Percentiles rank a stretch among this genome's conserved stretches.
phyloP scores from a whole-genome alignment of 257 asterid species.

The Solanum peruvianum region DNA sequence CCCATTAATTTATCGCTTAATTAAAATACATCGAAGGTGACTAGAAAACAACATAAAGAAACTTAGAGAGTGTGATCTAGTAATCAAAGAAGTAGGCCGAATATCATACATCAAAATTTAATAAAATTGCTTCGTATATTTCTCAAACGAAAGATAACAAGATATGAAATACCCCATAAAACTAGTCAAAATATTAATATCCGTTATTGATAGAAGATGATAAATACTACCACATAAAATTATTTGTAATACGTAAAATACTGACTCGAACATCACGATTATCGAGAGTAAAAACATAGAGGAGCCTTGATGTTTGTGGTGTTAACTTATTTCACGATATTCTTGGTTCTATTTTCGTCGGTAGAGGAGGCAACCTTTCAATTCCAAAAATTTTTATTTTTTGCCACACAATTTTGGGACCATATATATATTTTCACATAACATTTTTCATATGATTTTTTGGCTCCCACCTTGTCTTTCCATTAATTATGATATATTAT shows the following conservation, averaged over 20 bases:
- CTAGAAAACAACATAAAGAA: neutral
- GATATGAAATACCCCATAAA: neutral
- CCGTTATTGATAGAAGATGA: rapidly evolving
- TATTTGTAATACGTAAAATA: neutral
- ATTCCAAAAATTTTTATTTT: neutral
- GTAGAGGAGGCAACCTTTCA: neutral
- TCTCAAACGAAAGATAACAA: rapidly evolving
- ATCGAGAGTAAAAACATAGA: neutral
- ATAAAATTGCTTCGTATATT: neutral
- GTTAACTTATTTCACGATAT: neutral
- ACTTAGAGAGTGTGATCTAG: neutral
- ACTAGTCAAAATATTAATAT: neutral
- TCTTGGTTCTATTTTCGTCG: neutral
- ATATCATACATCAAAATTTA: neutral
- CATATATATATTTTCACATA: neutral
- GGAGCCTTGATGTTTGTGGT: neutral
- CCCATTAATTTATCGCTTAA: neutral
- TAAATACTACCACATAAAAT: neutral
- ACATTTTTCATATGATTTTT: neutral
- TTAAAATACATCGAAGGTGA: neutral
- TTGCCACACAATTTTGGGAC: neutral
- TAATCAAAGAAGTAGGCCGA: rapidly evolving
- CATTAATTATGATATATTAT: neutral
- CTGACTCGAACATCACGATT: neutral
- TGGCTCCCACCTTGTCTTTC: neutral